These are phyloP conservation scores for Sporothrix inflata DNA, from an alignment of 2,329 filamentous ascomycete genomes.

Conservation along the genomic window DNA sequence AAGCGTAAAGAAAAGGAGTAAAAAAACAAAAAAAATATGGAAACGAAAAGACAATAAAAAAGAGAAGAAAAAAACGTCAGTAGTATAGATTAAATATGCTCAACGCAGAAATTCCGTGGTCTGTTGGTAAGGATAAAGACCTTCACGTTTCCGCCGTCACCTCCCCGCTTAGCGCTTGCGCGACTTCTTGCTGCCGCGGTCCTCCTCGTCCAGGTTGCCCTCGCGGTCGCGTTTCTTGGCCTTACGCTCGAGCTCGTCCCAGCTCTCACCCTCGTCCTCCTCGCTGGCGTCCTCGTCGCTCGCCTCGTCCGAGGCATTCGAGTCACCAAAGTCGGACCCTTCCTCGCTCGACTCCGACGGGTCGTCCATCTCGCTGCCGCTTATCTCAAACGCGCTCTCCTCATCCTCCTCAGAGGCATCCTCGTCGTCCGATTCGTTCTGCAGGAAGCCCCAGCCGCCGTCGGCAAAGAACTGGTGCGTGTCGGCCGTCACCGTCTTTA, in stretches of 20 bases:
- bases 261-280: constrained; percentile 82
- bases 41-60: not conserved
- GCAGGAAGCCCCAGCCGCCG: constrained; percentile 92
- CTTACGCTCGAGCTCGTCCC: constrained; percentile 93
- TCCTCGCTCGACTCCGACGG: constrained; percentile 77
- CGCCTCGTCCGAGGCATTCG: constrained; percentile 81
- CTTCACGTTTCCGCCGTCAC: not conserved
- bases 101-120: not conserved
- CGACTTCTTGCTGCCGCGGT: constrained; percentile 69
- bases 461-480: constrained; percentile 94
- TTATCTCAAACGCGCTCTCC: constrained; percentile 90
- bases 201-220: constrained; percentile 72
- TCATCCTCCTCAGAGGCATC: constrained; percentile 80
- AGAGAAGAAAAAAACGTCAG: not conserved
- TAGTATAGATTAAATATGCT: not conserved
- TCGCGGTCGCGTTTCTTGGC: constrained; percentile 81
- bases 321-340: constrained; percentile 91
- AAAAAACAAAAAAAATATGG: not conserved
- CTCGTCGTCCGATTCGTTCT: constrained; percentile 84
- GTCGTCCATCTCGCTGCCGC: constrained; percentile 82
- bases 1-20: not conserved
- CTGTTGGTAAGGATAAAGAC: not conserved
- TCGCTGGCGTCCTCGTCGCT: constrained; percentile 76
- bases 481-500: constrained; percentile 96
- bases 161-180: constrained; percentile 50